Base-by-base conservation (phyloP, 2,329 filamentous ascomycete species). In the Sclerotinia sclerotiorum region DNA sequence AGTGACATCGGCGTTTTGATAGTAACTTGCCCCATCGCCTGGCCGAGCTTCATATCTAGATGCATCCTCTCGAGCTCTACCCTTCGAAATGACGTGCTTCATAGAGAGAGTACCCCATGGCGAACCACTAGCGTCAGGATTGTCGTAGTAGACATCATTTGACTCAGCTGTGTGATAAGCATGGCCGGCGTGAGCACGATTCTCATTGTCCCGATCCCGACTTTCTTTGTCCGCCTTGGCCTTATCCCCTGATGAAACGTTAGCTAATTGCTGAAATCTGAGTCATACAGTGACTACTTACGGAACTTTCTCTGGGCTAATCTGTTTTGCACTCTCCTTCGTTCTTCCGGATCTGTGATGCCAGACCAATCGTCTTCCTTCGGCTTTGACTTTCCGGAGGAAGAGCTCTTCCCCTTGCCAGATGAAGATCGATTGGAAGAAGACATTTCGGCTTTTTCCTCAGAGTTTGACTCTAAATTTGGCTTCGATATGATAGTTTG, bases 271-370 rank as follows among this genome's bases (percentile, higher is more conserved):
- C 19, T 68, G 21, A 49, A 48, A 13, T 27, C 4, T 42, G 39
- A 35, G 13, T 42, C 5, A 10, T n/a, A 49, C 7, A n/a, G n/a
- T 57, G 32, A 27, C 44, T 19, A 81, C 88, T 75, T 84, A 93
- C 90, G 84, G 73, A 92, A 93, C 74, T 92, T 92, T 72, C 90
- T 84, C 75, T 93, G 90, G 2, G 90, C 90, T 70, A 92, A 85
- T 66, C 89, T 85, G 77, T 93, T 93, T 77, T 93, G 90, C 63
- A 93, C 90, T 70, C 89, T 88, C 71, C 90, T 83, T 75, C 90
- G 84, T 79, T 92, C 88, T 70, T 88, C 87, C 0, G 89, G 88
- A 73, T 93, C 89, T 8, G 85, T 85, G 55, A 93, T 84, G 0
- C 88, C 84, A 39, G 85, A 83, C 90, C 90, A 93, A 79, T 92